These are phyloP conservation scores for Cichorium intybus DNA, from an alignment of 140 eudicot genomes.

Conservation along the genomic window DNA sequence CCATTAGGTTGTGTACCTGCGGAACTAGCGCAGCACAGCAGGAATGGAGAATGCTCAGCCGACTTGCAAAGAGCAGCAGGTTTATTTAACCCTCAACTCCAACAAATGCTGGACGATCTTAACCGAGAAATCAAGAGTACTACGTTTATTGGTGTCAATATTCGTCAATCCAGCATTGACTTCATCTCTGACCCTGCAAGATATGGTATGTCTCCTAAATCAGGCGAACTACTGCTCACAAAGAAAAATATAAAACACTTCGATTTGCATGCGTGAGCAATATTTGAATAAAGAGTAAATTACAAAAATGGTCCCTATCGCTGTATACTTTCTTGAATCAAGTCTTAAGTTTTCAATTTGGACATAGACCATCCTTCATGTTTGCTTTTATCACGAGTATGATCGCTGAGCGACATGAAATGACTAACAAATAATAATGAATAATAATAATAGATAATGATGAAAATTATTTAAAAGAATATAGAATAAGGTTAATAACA, in stretches of 20 bases:
- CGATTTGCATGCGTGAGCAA: neutral
- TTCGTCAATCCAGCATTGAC: constrained; percentile 38
- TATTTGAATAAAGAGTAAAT: neutral
- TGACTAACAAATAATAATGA: too few relatives aligned
- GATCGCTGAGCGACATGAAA: too few relatives aligned
- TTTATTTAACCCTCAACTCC: constrained; percentile 53
- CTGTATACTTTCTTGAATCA: too few relatives aligned
- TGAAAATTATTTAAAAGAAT: too few relatives aligned
- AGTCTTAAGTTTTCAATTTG: too few relatives aligned
- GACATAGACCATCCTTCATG: too few relatives aligned
- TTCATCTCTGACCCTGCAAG: constrained; percentile 47
- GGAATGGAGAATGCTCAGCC: constrained; percentile 46
- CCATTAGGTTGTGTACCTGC: constrained; percentile 72
- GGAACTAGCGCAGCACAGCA: constrained; percentile 50
- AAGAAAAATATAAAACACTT: neutral
- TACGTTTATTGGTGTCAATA: constrained; percentile 44
- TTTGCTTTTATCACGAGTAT: too few relatives aligned
- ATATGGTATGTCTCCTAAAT: constrained; percentile 32
- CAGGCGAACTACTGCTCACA: neutral
- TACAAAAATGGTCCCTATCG: too few relatives aligned
- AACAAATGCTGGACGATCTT: constrained; percentile 34
- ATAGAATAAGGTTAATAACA: too few relatives aligned
- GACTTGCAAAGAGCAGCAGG: constrained; percentile 43
- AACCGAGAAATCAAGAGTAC: constrained; percentile 39
- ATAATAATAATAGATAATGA: too few relatives aligned